These are phyloP conservation scores for Vaccinium myrtillus DNA, from an alignment of 148 eudicot species.

Conservation along the genomic window DNA sequence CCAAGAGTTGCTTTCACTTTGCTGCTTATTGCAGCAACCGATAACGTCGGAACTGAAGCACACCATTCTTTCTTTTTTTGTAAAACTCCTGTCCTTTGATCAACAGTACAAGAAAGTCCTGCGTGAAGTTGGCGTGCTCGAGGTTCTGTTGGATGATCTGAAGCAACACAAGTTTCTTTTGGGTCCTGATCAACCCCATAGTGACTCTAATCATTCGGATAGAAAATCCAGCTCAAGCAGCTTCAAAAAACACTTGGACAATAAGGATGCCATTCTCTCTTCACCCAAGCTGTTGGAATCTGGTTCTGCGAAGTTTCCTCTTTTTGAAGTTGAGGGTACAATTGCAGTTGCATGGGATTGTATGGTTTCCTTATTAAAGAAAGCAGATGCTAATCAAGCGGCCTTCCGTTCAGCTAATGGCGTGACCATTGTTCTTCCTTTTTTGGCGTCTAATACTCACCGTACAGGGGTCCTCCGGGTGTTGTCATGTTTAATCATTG, in stretches of 20 bases:
- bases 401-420: constrained; percentile 89
- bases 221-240: constrained; percentile 59
- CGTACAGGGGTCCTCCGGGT: constrained; percentile 91
- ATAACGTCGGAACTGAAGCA: constrained; percentile 67
- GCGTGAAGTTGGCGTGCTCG: constrained; percentile 98
- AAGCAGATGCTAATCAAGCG: constrained; percentile 91
- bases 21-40: constrained; percentile 95
- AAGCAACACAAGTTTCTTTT: constrained; percentile 78
- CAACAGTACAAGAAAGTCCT: constrained; percentile 90
- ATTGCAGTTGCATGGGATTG: constrained; percentile 91
- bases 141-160: constrained; percentile 91
- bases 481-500: constrained; percentile 85
- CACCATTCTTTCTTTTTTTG: constrained; percentile 85
- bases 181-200: constrained; percentile 55
- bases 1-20: constrained; percentile 94
- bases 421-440: constrained; percentile 73
- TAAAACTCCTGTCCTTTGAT: constrained; percentile 90
- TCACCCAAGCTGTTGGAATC: constrained; percentile 89
- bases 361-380: constrained; percentile 83
- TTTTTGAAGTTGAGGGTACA: constrained; percentile 80
- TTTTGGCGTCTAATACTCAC: constrained; percentile 80
- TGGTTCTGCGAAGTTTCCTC: constrained; percentile 81
- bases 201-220: constrained; percentile 45
- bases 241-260: constrained; percentile 82
- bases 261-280: constrained; percentile 79